These are phyloP conservation scores for Pythium phragmiticola DNA, from an alignment of 352 stramenopile species.

Conservation along the genomic window DNA sequence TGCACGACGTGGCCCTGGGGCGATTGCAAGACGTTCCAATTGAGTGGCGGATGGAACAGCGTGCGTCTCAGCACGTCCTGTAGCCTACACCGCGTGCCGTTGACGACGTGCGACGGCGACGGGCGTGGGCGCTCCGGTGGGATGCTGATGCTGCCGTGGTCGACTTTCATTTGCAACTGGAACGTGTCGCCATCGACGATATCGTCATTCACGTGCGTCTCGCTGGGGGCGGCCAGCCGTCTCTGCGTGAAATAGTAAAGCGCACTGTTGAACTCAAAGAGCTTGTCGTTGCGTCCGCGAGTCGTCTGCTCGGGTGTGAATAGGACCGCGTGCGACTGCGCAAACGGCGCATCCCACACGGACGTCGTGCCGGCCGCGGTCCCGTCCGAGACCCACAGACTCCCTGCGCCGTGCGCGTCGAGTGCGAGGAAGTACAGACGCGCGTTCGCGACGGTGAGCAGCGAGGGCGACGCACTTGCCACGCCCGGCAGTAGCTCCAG, in stretches of 20 bases:
- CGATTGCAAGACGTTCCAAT: constrained; percentile 47
- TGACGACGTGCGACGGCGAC: constrained; percentile 1
- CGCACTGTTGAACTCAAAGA: constrained; percentile 27
- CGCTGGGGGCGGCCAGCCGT: not conserved
- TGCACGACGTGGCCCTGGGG: constrained; percentile 31
- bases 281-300: not conserved
- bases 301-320: not conserved
- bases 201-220: not conserved
- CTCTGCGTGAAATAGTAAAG: constrained; percentile 27
- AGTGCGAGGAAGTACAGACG: constrained; percentile 31
- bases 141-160: constrained; percentile 10
- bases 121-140: not conserved
- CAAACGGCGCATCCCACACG: constrained; percentile 31
- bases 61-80: constrained; percentile 26
- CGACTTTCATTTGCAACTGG: constrained; percentile 13
- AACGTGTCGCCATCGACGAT: not conserved
- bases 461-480: constrained; percentile 27
- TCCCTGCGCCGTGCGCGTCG: constrained; percentile 15
- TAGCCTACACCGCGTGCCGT: constrained; percentile 25
- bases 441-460: constrained; percentile 23
- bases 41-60: constrained; percentile 40
- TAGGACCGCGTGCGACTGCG: constrained; percentile 13
- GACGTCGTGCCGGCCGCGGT: constrained; percentile 23
- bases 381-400: constrained; percentile 40
- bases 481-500: constrained; percentile 33